Percentiles rank a stretch among this genome's conserved stretches.
phyloP scores from a whole-genome alignment of 192 early-diverging fungal genomes.

The Entomortierella parvispora region DNA sequence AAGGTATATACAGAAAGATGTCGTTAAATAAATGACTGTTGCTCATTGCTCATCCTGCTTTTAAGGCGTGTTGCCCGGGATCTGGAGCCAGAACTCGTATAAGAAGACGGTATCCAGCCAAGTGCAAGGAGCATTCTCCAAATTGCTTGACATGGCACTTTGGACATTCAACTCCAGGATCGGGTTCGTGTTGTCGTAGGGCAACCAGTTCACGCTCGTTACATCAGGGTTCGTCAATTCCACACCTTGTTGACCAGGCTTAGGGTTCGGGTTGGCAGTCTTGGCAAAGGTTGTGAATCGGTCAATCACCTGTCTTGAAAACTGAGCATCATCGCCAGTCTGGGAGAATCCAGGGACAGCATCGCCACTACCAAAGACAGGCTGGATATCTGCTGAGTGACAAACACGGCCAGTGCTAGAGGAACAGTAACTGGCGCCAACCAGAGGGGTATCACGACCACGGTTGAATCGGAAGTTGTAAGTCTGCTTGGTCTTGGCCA shows the following conservation, averaged over 20 bases:
- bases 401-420: slow-evolving; percentile 33
- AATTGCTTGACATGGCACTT: not conserved
- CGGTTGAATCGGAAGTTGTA: slow-evolving; percentile 46
- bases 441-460: slow-evolving; percentile 24
- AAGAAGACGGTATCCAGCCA: slow-evolving; percentile 5
- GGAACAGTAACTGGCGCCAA: slow-evolving; percentile 21
- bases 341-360: slow-evolving; percentile 17
- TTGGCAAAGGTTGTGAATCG: slow-evolving; percentile 52
- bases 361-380: slow-evolving; percentile 31
- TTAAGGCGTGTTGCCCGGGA: not conserved
- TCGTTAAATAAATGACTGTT: no score
- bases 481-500: slow-evolving; percentile 13
- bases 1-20: no score
- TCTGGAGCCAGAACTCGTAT: not conserved
- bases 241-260: slow-evolving; percentile 4
- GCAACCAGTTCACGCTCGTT: slow-evolving; percentile 7
- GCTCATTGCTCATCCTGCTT: no score
- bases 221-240: slow-evolving; percentile 33
- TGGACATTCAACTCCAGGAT: slow-evolving; percentile 29
- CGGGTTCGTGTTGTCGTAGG: slow-evolving; percentile 14
- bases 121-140: not conserved
- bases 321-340: slow-evolving; percentile 47
- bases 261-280: slow-evolving; percentile 48
- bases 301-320: slow-evolving; percentile 41
- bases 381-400: slow-evolving; percentile 34